A percentile compares a stretch with the other conserved stretches of the same genome.
These are phyloP conservation scores for Diplodia scrobiculata DNA, from an alignment of 2,329 filamentous ascomycete species.

Conservation along the genomic window DNA sequence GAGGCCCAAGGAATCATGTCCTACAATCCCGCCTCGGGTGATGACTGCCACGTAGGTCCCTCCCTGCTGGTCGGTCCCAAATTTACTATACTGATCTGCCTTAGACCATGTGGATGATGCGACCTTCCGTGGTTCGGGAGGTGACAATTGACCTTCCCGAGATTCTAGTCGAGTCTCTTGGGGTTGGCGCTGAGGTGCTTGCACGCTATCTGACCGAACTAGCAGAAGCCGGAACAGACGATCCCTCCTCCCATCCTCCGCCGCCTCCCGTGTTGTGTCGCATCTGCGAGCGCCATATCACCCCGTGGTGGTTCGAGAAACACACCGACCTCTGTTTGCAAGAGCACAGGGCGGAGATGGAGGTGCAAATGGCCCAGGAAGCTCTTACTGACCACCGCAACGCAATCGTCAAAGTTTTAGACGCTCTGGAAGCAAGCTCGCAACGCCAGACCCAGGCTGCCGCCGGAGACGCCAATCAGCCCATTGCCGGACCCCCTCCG, in stretches of 20 bases:
- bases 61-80: background rate
- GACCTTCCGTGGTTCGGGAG: constrained; percentile 85
- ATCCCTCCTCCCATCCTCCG: constrained; percentile 73
- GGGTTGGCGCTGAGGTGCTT: constrained; percentile 90
- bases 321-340: constrained; percentile 95
- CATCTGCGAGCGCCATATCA: constrained; percentile 95
- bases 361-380: constrained; percentile 94
- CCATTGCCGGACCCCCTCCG: constrained; percentile 52
- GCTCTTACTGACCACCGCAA: constrained; percentile 89
- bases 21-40: constrained; percentile 82
- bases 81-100: constrained; percentile 33
- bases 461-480: constrained; percentile 33
- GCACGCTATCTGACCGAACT: constrained; percentile 90
- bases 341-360: constrained; percentile 95
- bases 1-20: constrained; percentile 99
- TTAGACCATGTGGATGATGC: constrained; percentile 99
- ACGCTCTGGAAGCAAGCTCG: constrained; percentile 80
- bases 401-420: constrained; percentile 90
- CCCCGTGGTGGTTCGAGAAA: constrained; percentile 99
- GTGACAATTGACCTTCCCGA: constrained; percentile 93
- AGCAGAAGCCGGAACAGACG: constrained; percentile 78
- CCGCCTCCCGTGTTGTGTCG: constrained; percentile 87
- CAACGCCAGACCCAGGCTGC: constrained; percentile 30
- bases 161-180: constrained; percentile 87
- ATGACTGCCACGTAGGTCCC: constrained; percentile 80